Evolutionary conservation across 345 rosid species (phyloP).

Genomic region (Camelina hispida): DNA sequence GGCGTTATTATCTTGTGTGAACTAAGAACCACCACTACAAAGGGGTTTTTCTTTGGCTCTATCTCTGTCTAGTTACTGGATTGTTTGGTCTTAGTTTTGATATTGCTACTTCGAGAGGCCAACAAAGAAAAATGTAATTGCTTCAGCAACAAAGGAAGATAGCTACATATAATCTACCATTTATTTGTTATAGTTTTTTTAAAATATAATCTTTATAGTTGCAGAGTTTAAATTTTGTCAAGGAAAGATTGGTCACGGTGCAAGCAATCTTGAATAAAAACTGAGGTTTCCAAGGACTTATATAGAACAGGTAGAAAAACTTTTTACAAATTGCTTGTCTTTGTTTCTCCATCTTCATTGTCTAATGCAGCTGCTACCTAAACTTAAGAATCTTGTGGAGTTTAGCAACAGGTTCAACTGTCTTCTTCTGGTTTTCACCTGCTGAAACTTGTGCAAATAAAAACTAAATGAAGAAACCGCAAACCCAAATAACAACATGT

Average conservation of each 20-base stretch:
- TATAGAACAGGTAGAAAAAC: neutral
- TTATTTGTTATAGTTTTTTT: too few relatives aligned
- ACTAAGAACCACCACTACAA: too few relatives aligned
- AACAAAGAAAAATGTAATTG: neutral
- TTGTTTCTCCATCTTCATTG: constrained; percentile 44
- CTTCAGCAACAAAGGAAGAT: neutral
- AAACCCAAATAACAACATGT: neutral
- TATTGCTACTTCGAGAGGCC: constrained; percentile 30
- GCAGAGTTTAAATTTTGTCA: constrained; percentile 73
- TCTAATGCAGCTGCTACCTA: constrained; percentile 48
- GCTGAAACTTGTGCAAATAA: constrained; percentile 45
- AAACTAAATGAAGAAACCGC: neutral
- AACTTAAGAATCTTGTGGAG: constrained; percentile 66
- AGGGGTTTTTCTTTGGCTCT: too few relatives aligned
- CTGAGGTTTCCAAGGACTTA: neutral
- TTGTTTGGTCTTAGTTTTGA: constrained; percentile 8
- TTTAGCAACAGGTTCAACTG: constrained; percentile 56
- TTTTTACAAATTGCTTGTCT: neutral
- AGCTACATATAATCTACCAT: neutral
- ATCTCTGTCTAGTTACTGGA: neutral
- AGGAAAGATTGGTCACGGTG: constrained; percentile 75
- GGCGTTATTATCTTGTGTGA: too few relatives aligned
- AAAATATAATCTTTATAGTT: constrained; percentile 12
- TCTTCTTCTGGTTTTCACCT: constrained; percentile 53
- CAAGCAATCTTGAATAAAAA: constrained; percentile 43